Conservation (phyloP, 495 filamentous ascomycete genomes). For the Pyrenopolyporus hunteri region DNA sequence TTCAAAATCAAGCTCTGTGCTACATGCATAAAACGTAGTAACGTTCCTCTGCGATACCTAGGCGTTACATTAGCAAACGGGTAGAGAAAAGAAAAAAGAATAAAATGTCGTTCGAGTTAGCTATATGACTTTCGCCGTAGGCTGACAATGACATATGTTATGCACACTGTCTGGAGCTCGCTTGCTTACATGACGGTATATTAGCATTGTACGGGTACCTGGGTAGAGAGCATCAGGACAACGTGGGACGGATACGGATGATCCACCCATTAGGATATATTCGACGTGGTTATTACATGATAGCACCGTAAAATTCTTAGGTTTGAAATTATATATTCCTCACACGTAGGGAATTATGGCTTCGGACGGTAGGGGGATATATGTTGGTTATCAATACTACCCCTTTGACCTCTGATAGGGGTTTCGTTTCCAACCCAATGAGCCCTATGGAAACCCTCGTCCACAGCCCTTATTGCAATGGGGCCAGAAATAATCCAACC, state of each 20-base stretch:
- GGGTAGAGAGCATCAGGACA: too few species aligned
- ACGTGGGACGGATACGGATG: too few species aligned
- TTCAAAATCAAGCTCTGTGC: not conserved
- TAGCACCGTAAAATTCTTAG: too few species aligned
- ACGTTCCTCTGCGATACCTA: not conserved
- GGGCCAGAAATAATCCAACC: not conserved
- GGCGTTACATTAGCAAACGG: slow-evolving; percentile 7
- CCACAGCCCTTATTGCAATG: not conserved
- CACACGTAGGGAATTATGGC: too few species aligned
- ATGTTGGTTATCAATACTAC: not conserved
- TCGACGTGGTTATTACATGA: too few species aligned
- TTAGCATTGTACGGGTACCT: too few species aligned
- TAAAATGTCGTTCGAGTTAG: slow-evolving; percentile 9
- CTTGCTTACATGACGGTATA: too few species aligned
- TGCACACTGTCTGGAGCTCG: too few species aligned
- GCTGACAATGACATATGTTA: too few species aligned
- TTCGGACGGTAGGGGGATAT: too few species aligned
- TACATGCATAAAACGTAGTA: not conserved
- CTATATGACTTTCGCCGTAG: not conserved
- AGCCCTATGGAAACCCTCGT: not conserved
- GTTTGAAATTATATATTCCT: too few species aligned
- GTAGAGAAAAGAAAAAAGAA: slow-evolving; percentile 5
- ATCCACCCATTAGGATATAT: too few species aligned
- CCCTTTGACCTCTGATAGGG: not conserved
- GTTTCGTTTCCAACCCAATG: not conserved